A percentile compares a stretch with the other conserved stretches of the same genome.
Conservation (phyloP, 306 rosid genomes). For the Vachellia collinsii region DNA sequence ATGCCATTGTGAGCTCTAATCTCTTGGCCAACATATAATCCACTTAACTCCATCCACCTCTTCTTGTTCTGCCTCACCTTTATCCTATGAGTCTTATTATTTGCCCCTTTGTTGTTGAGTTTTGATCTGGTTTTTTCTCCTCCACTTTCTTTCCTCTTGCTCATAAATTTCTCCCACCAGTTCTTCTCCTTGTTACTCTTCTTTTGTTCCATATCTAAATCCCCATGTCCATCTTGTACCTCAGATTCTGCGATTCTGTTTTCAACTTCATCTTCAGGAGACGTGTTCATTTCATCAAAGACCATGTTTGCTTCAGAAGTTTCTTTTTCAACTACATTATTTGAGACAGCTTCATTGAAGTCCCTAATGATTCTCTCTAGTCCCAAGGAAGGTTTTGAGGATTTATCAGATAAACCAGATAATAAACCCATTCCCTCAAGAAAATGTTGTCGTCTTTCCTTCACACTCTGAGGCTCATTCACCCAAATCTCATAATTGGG, state of each 20-base stretch:
- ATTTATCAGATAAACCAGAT: slow-evolving; percentile 49
- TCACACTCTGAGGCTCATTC: slow-evolving; percentile 76
- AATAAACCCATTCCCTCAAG: slow-evolving; percentile 65
- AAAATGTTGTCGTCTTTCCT: slow-evolving; percentile 65
- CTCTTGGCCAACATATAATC: slow-evolving; percentile 69
- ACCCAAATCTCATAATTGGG: slow-evolving; percentile 63
- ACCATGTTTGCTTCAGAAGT: slow-evolving; percentile 30
- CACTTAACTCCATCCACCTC: slow-evolving; percentile 68
- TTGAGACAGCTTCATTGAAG: slow-evolving; percentile 46
- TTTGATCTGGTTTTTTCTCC: slow-evolving; percentile 39
- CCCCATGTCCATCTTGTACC: slow-evolving; percentile 36
- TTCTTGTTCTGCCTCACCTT: slow-evolving; percentile 60
- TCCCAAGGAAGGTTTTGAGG: slow-evolving; percentile 19
- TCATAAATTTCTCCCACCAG: slow-evolving; percentile 65
- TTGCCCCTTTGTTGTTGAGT: slow-evolving; percentile 11
- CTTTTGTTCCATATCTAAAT: slow-evolving; percentile 34
- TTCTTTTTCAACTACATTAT: slow-evolving; percentile 42
- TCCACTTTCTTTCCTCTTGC: slow-evolving; percentile 30
- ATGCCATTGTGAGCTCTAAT: slow-evolving; percentile 78
- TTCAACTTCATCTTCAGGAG: slow-evolving; percentile 33
- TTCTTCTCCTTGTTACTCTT: slow-evolving; percentile 49
- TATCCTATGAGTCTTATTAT: slow-evolving; percentile 35
- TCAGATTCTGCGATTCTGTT: slow-evolving; percentile 37
- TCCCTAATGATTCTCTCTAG: background rate
- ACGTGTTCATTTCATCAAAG: slow-evolving; percentile 30